These are phyloP conservation scores for Spinellus fusiger DNA, from an alignment of 192 early-diverging fungal species.

Conservation along the genomic window DNA sequence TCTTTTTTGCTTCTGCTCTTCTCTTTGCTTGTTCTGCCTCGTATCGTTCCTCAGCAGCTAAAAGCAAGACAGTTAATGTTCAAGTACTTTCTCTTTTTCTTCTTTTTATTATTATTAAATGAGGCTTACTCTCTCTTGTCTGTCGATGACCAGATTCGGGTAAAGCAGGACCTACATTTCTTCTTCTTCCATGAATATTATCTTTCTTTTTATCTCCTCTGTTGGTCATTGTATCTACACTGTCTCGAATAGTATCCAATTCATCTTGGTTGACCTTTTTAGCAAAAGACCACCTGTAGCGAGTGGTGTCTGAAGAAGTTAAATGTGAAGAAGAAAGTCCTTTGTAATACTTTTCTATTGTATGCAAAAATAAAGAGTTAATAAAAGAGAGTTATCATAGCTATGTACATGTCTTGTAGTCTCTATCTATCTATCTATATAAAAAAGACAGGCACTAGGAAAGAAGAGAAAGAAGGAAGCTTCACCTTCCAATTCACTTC, in stretches of 20 bases:
- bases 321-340: slow-evolving; percentile 64
- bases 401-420: not conserved
- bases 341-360: slow-evolving; percentile 58
- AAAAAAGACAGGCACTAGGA: too few species aligned
- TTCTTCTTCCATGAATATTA: not conserved
- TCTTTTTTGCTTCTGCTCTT: slow-evolving; percentile 36
- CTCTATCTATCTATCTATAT: not conserved
- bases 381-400: slow-evolving; percentile 12
- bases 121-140: not conserved
- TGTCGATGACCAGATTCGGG: not conserved
- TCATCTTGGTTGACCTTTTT: slow-evolving; percentile 43
- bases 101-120: not conserved
- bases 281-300: slow-evolving; percentile 75
- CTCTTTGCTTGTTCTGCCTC: slow-evolving; percentile 25
- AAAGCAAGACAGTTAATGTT: not conserved
- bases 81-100: not conserved
- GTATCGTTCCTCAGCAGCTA: slow-evolving; percentile 35
- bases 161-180: slow-evolving; percentile 3
- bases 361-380: not conserved
- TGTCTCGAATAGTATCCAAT: slow-evolving; percentile 50
- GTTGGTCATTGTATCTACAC: slow-evolving; percentile 55
- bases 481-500: slow-evolving; percentile 54
- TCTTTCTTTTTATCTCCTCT: not conserved
- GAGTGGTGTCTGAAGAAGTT: slow-evolving; percentile 52
- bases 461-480: too few species aligned